Percentiles rank a stretch among this genome's conserved stretches.
Evolutionary conservation across 164 flowering plant genomes (phyloP).

Genomic region (Magnolia officinalis): DNA sequence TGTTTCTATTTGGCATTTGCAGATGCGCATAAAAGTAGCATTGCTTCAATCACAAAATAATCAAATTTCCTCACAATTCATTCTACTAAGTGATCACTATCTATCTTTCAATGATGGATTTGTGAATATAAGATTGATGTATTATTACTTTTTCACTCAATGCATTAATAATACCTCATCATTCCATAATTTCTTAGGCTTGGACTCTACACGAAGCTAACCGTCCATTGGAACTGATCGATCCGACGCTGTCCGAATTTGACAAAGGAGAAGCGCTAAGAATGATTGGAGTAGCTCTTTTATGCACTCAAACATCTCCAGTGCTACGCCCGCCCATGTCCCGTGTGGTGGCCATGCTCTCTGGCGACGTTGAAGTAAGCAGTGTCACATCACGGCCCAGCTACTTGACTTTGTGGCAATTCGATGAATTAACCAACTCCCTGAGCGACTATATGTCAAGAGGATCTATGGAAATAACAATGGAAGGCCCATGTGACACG

Average conservation of each 20-base stretch:
- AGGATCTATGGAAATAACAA: background rate
- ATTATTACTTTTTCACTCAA: background rate
- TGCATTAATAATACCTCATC: background rate
- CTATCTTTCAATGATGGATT: too few species aligned
- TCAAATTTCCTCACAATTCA: too few species aligned
- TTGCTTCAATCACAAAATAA: too few species aligned
- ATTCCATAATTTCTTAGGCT: conserved; percentile 26
- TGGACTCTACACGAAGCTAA: conserved; percentile 44
- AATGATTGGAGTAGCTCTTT: conserved; percentile 38
- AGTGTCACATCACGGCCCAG: conserved; percentile 31
- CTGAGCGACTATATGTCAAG: conserved; percentile 1
- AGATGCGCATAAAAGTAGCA: too few species aligned
- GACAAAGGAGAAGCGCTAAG: conserved; percentile 32
- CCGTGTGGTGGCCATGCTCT: conserved; percentile 41
- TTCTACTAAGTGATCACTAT: too few species aligned
- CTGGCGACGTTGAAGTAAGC: conserved; percentile 41
- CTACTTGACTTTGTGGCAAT: conserved; percentile 36
- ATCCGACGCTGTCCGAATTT: conserved; percentile 25
- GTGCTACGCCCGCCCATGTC: conserved; percentile 38
- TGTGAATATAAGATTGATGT: background rate
- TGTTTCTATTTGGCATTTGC: too few species aligned
- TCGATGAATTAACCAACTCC: conserved; percentile 28
- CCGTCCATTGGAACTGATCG: conserved; percentile 34
- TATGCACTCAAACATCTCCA: conserved; percentile 53
- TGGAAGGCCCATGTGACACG: background rate